Base-by-base conservation (phyloP, 768 basidiomycete genomes). In the Termitomyces sp. region DNA sequence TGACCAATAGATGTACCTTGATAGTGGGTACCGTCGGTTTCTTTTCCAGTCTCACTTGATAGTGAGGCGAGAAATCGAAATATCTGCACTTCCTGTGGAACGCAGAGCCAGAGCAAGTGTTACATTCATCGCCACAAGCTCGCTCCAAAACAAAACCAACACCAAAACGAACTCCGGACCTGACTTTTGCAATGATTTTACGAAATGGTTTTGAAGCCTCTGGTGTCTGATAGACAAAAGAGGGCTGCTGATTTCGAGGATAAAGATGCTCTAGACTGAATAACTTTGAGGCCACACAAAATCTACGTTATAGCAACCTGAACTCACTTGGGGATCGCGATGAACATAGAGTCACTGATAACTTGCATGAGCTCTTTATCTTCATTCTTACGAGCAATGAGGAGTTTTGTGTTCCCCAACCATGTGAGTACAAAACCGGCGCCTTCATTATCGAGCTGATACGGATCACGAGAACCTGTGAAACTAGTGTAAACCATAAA, bases 371-470 rank as follows among this genome's bases (percentile, higher is more conserved):
- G 73, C 69, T 98, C 95, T 46, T 75, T 75, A 63, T 93, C 84
- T 23, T 78, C 74, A 67, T 95, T 94, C 51, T 77, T 77, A 57
- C 85, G 80, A 16, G 85, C 89, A 55, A 97, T 82, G 1, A 81
- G 75, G 49, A 95, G 74, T 51, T 81, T 80, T 5, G 93, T 85
- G 65, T 82, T 79, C 55, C 92, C 93, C 67, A 82, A 79, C 90
- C 91, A 97, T 43, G 87, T 86, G 16, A 96, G 77, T 9, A 87
- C 89, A 69, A 97, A 95, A 1, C 95, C 95, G 33, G 94, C 88
- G 2, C 94, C 95, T 55, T 78, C 74, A 23, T 83, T 87, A 40
- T 77, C 71, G 13, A 91, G 74, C 30, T 79, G 73, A 66, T 93
- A 88, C 1, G 95, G 95, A 74, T 95, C 87, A 8, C 88, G 86